Base-by-base conservation (phyloP, 139 green algal genomes). In the Ettlia oleoabundans region DNA sequence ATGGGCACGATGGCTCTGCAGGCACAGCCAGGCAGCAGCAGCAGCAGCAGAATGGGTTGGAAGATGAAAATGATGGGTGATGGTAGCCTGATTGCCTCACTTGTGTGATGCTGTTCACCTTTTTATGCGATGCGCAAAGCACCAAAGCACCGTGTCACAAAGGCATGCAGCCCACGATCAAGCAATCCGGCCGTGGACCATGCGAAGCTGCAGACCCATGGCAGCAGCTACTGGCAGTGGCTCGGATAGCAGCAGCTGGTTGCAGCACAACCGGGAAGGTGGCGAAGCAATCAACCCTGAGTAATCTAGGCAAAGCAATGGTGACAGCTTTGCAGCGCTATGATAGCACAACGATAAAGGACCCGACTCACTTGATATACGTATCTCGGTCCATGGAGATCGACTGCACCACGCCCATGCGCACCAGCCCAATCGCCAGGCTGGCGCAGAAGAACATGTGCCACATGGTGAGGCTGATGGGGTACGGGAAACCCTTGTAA, bases 391-490 rank as follows among this genome's bases (percentile, higher is more conserved):
- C 89, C 90, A 97, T 94, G 77, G 94, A 92, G 79, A 95, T 92
- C 0, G 74, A 86, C 58, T 93, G 91, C 71, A 94, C 91, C 6
- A 92, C 92, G 58, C 92, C 88, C 22, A 58, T 69, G 32, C 79
- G 53, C 69, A 94, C 91, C 1, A 97, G 42, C 35, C 84, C 87
- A 35, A 95, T 87, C 18, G 92, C 94, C 1, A 97, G 83, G 1
- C 42, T 64, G 15, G 92, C 93, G 82, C 94, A 98, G 89, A 97
- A 98, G 30, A 90, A 76, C 95, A 98, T 98, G 90, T 98, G 95
- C 92, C 85, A 87, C 80, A 87, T 81, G 1, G 94, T 97, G 7
- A 98, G 73, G 0, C 94, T 81, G 53, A 98, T 95, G 35, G 96
- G 96, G 84, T 95, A 98, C 0, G 93, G 96, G 82, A 98, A 98